These are phyloP conservation scores for Eucalyptus victrix DNA, from an alignment of 345 rosid species.

Conservation along the genomic window DNA sequence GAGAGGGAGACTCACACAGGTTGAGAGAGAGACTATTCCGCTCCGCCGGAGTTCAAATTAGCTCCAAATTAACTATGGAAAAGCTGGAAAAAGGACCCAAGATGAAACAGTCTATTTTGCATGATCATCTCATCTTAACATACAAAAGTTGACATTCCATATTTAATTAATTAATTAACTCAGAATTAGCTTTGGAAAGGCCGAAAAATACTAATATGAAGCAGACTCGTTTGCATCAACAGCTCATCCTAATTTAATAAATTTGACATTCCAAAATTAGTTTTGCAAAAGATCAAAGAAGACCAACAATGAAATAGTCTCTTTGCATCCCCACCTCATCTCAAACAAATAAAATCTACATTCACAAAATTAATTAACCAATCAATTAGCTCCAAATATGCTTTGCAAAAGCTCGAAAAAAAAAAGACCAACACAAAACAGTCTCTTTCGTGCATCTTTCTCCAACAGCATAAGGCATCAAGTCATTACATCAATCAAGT, in stretches of 20 bases:
- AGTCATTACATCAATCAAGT: not conserved
- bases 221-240: not conserved
- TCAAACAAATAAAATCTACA: not conserved
- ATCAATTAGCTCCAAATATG: not conserved
- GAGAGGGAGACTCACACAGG: too few relatives aligned
- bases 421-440: not conserved
- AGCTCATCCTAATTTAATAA: not conserved
- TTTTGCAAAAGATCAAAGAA: not conserved
- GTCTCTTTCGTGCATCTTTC: not conserved
- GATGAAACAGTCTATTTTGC: not conserved
- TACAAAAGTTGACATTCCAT: not conserved
- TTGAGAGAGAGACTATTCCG: too few relatives aligned
- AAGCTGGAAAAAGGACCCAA: not conserved
- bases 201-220: not conserved
- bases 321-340: not conserved
- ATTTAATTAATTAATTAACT: not conserved
- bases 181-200: not conserved
- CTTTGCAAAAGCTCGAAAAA: not conserved
- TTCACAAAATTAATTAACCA: not conserved
- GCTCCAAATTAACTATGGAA: not conserved
- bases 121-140: not conserved
- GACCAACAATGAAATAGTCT: not conserved
- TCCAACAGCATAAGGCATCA: not conserved
- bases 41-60: not conserved
- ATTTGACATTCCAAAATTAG: not conserved